Percentiles rank a stretch among this genome's conserved stretches.
Conservation (phyloP, 1,139 yeast species). For the Pichia sp. region DNA sequence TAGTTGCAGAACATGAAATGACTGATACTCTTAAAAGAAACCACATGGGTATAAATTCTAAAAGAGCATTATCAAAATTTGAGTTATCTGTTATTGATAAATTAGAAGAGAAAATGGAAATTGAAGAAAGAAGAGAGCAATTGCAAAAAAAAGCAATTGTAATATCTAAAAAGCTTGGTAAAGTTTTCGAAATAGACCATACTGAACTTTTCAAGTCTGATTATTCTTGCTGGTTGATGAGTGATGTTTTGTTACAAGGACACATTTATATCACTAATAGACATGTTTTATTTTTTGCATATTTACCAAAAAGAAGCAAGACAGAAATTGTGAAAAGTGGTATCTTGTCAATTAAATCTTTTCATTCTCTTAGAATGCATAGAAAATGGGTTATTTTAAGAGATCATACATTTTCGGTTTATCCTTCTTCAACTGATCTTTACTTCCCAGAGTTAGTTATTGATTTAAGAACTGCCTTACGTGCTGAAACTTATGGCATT, state of each 20-base stretch:
- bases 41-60: background rate
- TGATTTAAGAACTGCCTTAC: slow-evolving; percentile 58
- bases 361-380: slow-evolving; percentile 28
- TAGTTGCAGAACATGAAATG: background rate
- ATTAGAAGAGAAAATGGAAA: background rate
- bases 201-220: slow-evolving; percentile 50
- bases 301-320: slow-evolving; percentile 56
- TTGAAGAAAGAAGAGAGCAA: slow-evolving; percentile 4
- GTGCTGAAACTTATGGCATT: slow-evolving; percentile 45
- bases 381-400: slow-evolving; percentile 77
- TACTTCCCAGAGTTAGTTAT: slow-evolving; percentile 78
- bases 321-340: slow-evolving; percentile 50
- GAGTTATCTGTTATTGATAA: slow-evolving; percentile 32
- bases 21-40: background rate
- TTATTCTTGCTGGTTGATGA: slow-evolving; percentile 71
- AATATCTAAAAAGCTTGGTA: slow-evolving; percentile 30
- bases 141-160: slow-evolving; percentile 29
- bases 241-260: slow-evolving; percentile 82
- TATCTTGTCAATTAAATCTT: slow-evolving; percentile 31
- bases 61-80: slow-evolving; percentile 19
- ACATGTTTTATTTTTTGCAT: slow-evolving; percentile 70
- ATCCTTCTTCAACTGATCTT: slow-evolving; percentile 63
- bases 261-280: slow-evolving; percentile 65
- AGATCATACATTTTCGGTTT: slow-evolving; percentile 62
- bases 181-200: slow-evolving; percentile 36